Percentiles rank a stretch among this genome's conserved stretches.
Evolutionary conservation across 768 basidiomycete species (phyloP).

Genomic region (Kondoa subrosea): DNA sequence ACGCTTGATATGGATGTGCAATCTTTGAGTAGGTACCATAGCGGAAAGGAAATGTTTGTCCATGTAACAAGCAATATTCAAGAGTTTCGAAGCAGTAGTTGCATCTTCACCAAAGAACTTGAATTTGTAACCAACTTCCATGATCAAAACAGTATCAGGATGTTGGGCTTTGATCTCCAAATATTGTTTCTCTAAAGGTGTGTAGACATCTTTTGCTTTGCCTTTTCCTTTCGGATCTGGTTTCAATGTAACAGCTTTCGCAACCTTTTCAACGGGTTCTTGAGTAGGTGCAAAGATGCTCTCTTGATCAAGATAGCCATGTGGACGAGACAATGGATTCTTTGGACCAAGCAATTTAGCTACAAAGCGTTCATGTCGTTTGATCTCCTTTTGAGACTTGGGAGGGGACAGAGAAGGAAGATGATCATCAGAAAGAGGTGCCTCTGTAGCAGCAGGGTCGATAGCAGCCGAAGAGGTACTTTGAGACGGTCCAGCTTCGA

Average conservation of each 20-base stretch:
- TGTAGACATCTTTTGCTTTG: constrained; percentile 9
- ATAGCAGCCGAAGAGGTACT: too few species aligned
- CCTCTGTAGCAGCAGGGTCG: not conserved
- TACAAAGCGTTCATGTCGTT: not conserved
- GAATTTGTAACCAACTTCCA: constrained; percentile 23
- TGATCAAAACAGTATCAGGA: constrained; percentile 13
- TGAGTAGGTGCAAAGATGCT: not conserved
- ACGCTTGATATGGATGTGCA: constrained; percentile 24
- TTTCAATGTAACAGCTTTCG: not conserved
- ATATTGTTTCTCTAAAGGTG: constrained; percentile 17
- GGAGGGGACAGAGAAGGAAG: not conserved
- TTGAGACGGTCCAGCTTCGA: not conserved
- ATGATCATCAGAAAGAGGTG: not conserved
- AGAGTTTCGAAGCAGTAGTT: constrained; percentile 47
- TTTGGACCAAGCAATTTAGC: not conserved
- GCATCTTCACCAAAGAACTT: constrained; percentile 71
- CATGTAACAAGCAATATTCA: constrained; percentile 57
- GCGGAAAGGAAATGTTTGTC: constrained; percentile 60
- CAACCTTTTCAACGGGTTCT: not conserved
- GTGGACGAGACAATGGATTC: not conserved
- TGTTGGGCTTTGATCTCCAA: constrained; percentile 15
- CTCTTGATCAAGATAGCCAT: not conserved
- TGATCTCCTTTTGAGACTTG: not conserved
- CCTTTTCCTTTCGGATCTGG: not conserved
- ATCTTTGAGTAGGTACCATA: constrained; percentile 54